Conservation (phyloP, 768 basidiomycete genomes). For the Gymnopilus junonius region DNA sequence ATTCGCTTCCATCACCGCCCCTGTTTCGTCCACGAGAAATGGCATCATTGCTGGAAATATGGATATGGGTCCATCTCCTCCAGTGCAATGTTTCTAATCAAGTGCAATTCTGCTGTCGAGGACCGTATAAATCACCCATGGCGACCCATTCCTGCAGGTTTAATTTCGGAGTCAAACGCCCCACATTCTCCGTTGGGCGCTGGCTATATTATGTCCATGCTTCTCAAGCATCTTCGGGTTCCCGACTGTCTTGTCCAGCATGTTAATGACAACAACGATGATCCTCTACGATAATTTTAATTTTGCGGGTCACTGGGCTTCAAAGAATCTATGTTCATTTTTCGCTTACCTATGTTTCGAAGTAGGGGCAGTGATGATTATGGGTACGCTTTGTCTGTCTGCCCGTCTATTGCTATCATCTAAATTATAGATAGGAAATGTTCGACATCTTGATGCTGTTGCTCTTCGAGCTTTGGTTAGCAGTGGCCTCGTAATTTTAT, state of each 20-base stretch:
- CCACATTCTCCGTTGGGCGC: neutral
- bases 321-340: neutral
- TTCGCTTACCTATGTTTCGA: neutral
- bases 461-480: neutral
- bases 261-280: neutral
- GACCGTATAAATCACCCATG: neutral
- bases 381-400: neutral
- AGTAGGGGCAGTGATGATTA: neutral
- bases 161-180: neutral
- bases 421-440: neutral
- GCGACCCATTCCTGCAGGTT: neutral
- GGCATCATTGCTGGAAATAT: neutral
- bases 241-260: neutral
- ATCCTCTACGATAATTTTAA: neutral
- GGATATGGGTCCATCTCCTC: neutral
- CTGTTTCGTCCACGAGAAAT: neutral
- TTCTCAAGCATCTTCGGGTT: neutral
- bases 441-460: neutral
- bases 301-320: neutral
- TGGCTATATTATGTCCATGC: neutral
- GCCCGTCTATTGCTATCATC: neutral
- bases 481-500: neutral
- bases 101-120: neutral
- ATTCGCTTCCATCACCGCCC: neutral
- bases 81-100: slow-evolving; percentile 1